Conservation (phyloP, 345 rosid species). For the Durio zibethinus region DNA sequence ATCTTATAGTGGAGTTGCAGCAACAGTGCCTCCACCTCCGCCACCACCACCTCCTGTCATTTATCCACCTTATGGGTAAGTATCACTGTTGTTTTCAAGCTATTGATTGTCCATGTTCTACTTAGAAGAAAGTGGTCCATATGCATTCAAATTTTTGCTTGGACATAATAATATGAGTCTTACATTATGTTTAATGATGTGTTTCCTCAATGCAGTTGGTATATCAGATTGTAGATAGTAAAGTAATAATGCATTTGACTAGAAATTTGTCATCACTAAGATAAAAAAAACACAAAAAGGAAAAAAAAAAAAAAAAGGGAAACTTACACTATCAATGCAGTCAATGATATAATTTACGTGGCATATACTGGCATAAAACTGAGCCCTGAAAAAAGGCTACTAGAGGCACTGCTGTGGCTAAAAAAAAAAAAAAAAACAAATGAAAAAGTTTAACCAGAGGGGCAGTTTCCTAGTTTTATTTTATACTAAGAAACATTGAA, state of each 20-base stretch:
- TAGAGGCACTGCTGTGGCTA: neutral
- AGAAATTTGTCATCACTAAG: neutral
- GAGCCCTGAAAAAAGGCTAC: neutral
- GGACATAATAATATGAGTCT: neutral
- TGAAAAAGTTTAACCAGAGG: neutral
- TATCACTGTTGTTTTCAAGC: conserved; percentile 13
- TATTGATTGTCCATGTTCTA: neutral
- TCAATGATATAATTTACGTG: neutral
- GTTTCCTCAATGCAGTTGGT: neutral
- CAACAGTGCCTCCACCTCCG: conserved; percentile 38
- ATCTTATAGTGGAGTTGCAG: conserved; percentile 49
- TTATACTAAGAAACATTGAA: neutral
- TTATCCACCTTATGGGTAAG: conserved; percentile 62
- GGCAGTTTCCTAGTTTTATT: neutral
- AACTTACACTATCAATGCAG: neutral
- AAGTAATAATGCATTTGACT: neutral
- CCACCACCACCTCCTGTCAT: conserved; percentile 40
- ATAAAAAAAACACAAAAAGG: neutral
- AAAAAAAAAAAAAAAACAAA: neutral
- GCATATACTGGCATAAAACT: neutral
- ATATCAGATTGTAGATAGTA: neutral
- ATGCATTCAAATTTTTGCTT: neutral
- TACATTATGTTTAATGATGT: neutral
- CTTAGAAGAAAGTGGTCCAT: conserved; percentile 30
- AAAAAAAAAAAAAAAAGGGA: neutral